Evolutionary conservation across 805 yeast genomes (phyloP).

Genomic region (Maudiozyma turicensis): DNA sequence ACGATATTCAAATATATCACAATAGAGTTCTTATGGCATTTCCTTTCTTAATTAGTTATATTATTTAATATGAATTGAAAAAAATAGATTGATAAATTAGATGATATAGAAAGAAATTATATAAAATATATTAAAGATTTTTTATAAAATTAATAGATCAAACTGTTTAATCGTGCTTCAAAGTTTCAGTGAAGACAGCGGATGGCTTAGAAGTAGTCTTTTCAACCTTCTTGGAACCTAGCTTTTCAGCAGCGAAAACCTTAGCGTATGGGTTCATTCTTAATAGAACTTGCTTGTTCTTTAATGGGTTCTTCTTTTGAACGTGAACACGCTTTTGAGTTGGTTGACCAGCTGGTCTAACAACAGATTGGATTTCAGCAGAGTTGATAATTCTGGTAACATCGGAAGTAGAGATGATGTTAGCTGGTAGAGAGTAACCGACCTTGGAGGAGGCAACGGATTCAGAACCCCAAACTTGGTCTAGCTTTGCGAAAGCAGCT

Average conservation of each 20-base stretch:
- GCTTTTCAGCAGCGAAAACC: conserved; percentile 87
- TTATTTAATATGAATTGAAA: not conserved
- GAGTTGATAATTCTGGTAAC: conserved; percentile 96
- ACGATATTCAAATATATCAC: no score
- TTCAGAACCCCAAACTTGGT: conserved; percentile 94
- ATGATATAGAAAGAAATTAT: not conserved
- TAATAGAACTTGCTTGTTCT: conserved; percentile 96
- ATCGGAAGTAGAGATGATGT: conserved; percentile 93
- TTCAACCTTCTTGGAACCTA: conserved; percentile 73
- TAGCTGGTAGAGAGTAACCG: conserved; percentile 85
- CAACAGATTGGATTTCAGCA: conserved; percentile 96
- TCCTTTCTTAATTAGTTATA: no score
- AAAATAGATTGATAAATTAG: not conserved
- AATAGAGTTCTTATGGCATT: no score
- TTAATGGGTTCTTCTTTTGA: conserved; percentile 97
- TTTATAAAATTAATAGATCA: not conserved
- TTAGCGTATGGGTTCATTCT: conserved; percentile 99
- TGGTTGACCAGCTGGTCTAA: conserved; percentile 92
- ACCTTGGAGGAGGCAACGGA: conserved; percentile 74
- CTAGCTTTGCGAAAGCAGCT: conserved; percentile 93
- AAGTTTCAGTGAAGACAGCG: conserved; percentile 58
- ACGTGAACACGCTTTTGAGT: conserved; percentile 90
- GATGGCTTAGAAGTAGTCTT: conserved; percentile 57
- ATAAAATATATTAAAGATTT: not conserved
- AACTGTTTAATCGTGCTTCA: conserved; percentile 45